These are phyloP conservation scores for Xerocomus nothofagi DNA, from an alignment of 1,284 basidiomycete genomes.

Conservation along the genomic window DNA sequence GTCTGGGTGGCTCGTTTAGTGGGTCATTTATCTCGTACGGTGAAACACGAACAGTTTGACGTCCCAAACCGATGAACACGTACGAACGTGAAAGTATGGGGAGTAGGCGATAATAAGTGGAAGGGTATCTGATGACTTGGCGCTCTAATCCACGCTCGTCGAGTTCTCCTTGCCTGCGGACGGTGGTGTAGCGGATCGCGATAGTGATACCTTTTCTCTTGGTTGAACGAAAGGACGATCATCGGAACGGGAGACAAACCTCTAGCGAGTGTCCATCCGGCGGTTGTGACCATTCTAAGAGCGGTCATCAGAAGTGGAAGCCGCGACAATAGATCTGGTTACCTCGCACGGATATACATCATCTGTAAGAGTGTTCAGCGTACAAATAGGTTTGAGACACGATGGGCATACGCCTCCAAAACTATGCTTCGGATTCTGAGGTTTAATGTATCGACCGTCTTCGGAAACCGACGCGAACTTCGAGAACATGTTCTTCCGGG, in stretches of 20 bases:
- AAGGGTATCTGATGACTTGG: conserved; percentile 70
- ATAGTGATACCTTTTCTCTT: conserved; percentile 60
- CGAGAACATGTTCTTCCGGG: conserved; percentile 73
- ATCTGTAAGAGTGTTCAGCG: conserved; percentile 44
- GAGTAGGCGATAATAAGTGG: conserved; percentile 67
- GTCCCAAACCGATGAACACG: conserved; percentile 69
- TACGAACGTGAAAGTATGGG: conserved; percentile 70
- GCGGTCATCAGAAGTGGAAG: neutral
- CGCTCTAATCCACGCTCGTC: conserved; percentile 56
- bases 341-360: conserved; percentile 69
- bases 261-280: conserved; percentile 62
- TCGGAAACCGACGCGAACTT: conserved; percentile 72
- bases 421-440: conserved; percentile 72
- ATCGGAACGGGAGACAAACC: conserved; percentile 34
- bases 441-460: conserved; percentile 66
- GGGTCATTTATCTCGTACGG: neutral
- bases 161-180: conserved; percentile 66
- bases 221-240: neutral
- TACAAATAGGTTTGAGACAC: neutral
- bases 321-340: conserved; percentile 8
- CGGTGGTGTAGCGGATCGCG: conserved; percentile 71
- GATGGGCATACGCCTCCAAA: conserved; percentile 67
- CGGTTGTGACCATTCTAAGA: conserved; percentile 57
- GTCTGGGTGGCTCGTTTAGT: conserved; percentile 37
- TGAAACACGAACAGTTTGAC: conserved; percentile 50